phyloP scores from a whole-genome alignment of 352 stramenopile genomes.

The Phytopythium vexans region DNA sequence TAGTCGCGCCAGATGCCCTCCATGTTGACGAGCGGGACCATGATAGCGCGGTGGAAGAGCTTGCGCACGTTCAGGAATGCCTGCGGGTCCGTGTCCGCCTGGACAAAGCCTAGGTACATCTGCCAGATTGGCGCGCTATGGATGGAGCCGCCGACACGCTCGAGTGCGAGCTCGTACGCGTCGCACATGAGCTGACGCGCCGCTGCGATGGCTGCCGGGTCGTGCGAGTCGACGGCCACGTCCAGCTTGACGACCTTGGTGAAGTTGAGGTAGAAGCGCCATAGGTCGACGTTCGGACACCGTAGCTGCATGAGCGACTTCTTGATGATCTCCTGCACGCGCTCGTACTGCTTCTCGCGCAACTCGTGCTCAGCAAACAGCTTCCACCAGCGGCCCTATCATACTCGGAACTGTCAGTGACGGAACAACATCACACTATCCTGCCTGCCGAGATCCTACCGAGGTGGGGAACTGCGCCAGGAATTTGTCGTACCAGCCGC shows the following conservation, averaged over 20 bases:
- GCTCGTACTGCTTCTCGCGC: slow-evolving; percentile 81
- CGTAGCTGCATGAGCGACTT: slow-evolving; percentile 85
- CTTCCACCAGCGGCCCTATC: slow-evolving; percentile 80
- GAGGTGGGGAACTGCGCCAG: slow-evolving; percentile 67
- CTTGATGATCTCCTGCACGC: slow-evolving; percentile 86
- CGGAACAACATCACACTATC: neutral
- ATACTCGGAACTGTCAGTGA: neutral
- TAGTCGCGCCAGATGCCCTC: slow-evolving; percentile 86
- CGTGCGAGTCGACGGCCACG: slow-evolving; percentile 59
- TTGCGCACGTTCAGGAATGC: slow-evolving; percentile 79
- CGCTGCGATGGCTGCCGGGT: slow-evolving; percentile 48
- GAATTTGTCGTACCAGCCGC: slow-evolving; percentile 79
- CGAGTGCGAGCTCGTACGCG: slow-evolving; percentile 77
- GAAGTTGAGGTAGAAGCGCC: slow-evolving; percentile 87
- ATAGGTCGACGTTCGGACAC: slow-evolving; percentile 80
- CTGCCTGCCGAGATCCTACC: slow-evolving; percentile 10
- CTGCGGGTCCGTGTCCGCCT: slow-evolving; percentile 71
- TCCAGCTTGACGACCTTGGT: slow-evolving; percentile 84
- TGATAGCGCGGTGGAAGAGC: slow-evolving; percentile 80
- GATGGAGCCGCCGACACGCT: slow-evolving; percentile 81
- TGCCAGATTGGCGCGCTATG: slow-evolving; percentile 79
- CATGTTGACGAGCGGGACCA: slow-evolving; percentile 73
- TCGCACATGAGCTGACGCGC: slow-evolving; percentile 81
- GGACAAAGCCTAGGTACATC: slow-evolving; percentile 76
- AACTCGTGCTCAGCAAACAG: slow-evolving; percentile 84